A percentile compares a stretch with the other conserved stretches of the same genome.
phyloP scores from a whole-genome alignment of 176 grass and related monocot genomes.

The Ananas comosus region DNA sequence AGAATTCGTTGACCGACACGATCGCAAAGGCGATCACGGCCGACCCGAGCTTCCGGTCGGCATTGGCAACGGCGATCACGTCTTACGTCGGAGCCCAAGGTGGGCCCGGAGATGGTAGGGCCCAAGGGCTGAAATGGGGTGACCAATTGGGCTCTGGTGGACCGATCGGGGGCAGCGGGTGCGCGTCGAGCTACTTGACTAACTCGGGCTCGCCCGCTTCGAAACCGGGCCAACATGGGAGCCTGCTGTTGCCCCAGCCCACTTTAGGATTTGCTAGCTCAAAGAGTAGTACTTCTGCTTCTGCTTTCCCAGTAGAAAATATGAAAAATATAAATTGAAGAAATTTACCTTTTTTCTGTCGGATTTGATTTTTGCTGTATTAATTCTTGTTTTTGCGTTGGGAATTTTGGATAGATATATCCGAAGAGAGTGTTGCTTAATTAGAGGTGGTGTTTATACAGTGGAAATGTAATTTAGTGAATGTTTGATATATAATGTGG shows the following conservation, averaged over 20 bases:
- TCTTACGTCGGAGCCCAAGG: conserved; percentile 58
- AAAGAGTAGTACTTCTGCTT: conserved; percentile 38
- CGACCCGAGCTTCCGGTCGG: conserved; percentile 69
- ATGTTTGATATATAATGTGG: too few relatives aligned
- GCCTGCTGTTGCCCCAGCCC: conserved; percentile 31
- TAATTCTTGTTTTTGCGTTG: conserved; percentile 14
- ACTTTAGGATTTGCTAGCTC: conserved; percentile 33
- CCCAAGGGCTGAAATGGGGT: conserved; percentile 26
- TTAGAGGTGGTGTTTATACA: too few relatives aligned
- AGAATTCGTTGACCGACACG: conserved; percentile 39
- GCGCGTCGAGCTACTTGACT: conserved; percentile 28
- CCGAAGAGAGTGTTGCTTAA: neutral
- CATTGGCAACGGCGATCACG: conserved; percentile 54
- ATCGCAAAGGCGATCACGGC: conserved; percentile 67
- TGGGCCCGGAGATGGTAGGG: neutral
- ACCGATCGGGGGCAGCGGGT: conserved; percentile 3
- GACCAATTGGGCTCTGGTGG: conserved; percentile 35
- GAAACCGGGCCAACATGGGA: conserved; percentile 25
- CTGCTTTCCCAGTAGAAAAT: conserved; percentile 38
- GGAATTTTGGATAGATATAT: conserved; percentile 16
- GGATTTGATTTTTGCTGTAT: neutral
- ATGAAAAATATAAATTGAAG: conserved; percentile 24
- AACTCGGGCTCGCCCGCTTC: conserved; percentile 2
- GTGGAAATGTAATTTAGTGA: too few relatives aligned
- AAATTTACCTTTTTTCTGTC: conserved; percentile 6